phyloP scores from a whole-genome alignment of 352 stramenopile genomes.

The Globisporangium spiculum region DNA sequence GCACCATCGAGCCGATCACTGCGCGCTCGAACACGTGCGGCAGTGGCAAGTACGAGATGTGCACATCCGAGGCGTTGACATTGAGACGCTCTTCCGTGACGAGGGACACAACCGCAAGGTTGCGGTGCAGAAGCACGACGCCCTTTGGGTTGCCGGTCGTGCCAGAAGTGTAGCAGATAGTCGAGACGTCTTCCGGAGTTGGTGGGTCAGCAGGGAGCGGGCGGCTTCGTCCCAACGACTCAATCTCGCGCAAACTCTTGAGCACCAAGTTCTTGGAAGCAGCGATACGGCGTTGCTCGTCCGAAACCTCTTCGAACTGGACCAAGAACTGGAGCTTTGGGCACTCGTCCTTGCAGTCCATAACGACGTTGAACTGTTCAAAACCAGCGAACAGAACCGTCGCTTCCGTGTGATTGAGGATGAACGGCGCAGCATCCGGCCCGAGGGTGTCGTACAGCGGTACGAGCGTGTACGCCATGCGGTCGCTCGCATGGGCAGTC shows the following conservation, averaged over 20 bases:
- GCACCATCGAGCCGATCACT: conserved; percentile 85
- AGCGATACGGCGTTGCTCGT: conserved; percentile 26
- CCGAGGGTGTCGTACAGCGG: conserved; percentile 83
- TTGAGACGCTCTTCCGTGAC: conserved; percentile 28
- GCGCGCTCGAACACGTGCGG: conserved; percentile 96
- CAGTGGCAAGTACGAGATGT: conserved; percentile 96
- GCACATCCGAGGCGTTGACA: conserved; percentile 65
- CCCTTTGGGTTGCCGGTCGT: conserved; percentile 97
- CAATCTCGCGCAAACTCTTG: conserved; percentile 42
- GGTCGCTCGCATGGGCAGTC: conserved; percentile 49
- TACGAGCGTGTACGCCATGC: conserved; percentile 63
- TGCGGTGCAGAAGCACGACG: conserved; percentile 91
- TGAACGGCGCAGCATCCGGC: conserved; percentile 61
- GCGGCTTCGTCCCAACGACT: conserved; percentile 32
- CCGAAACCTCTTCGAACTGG: conserved; percentile 50
- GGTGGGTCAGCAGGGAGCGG: conserved; percentile 49
- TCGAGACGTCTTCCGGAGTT: conserved; percentile 83
- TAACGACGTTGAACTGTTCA: conserved; percentile 57
- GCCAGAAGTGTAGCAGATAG: conserved; percentile 94
- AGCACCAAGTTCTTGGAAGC: conserved; percentile 32
- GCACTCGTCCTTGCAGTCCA: conserved; percentile 51
- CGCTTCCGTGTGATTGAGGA: conserved; percentile 74
- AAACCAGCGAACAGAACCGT: conserved; percentile 49
- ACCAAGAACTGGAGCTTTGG: conserved; percentile 49
- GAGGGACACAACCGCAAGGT: conserved; percentile 36